Base-by-base conservation (phyloP, 768 basidiomycete genomes). In the Coprinopsis cinerea region DNA sequence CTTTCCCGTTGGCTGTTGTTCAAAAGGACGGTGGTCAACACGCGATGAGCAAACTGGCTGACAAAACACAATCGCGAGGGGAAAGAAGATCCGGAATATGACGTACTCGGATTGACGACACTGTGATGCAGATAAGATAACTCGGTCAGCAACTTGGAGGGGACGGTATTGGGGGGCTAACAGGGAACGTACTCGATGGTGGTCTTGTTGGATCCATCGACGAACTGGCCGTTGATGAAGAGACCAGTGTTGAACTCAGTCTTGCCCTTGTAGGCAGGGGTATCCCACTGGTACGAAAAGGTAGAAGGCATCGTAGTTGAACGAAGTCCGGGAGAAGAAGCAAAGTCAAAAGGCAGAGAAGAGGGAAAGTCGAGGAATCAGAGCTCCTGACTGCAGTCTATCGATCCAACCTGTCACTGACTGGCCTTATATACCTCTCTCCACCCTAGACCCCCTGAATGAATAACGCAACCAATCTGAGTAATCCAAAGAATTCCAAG, bases 141-240 rank as follows among this genome's bases (percentile, higher is more conserved):
- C 45, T 39, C 36, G n/a, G 24, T 48, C 23, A 39, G 30, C 17
- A 7, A 25, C 41, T 49, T 17, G 45, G 7, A 24, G 37, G 45
- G 37, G 41, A 45, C 10, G 36, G 20, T 47, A 20, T 24, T 6
- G 23, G 17, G 10, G 23, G 30, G n/a, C 30, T 9, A 34, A 34
- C 9, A 26, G 6, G 3, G 23, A 20, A 64, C 82, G 52, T 55
- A 85, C 84, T 85, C 83, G 58, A 89, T 81, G 5, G 76, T 80
- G 26, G 69, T 76, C 1, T 69, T 64, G 3, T 75, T 65, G 6
- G 67, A 64, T 14, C 82, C 82, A 34, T 81, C 79, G 36, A 75
- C 67, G 56, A 78, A 91, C 66, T 88, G 60, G 57, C 82, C 81
- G 63, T 79, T 70, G 67, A 92, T 87, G 72, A 79, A 91, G 54